Conservation (phyloP, 2,329 filamentous ascomycete species). For the Epicoccum nigrum region DNA sequence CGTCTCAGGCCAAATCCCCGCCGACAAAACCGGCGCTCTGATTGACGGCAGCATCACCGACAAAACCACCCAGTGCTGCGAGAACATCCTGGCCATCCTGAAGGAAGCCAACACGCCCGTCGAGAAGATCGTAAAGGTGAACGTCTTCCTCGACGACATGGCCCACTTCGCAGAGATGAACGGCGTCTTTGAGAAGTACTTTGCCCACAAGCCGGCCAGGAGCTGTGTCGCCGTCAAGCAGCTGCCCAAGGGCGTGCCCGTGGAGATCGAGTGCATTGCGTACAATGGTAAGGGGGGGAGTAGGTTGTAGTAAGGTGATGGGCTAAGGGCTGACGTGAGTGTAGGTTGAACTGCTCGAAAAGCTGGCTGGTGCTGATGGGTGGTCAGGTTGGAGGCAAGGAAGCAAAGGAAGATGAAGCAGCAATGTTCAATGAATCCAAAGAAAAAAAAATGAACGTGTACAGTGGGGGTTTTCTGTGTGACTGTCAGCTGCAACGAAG, state of each 20-base stretch:
- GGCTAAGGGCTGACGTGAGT: too few relatives aligned
- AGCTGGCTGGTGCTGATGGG: too few relatives aligned
- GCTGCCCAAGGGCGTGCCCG: constrained; percentile 81
- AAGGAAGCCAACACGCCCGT: constrained; percentile 80
- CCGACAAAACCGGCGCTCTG: constrained; percentile 65
- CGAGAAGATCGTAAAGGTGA: constrained; percentile 78
- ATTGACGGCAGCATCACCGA: constrained; percentile 70
- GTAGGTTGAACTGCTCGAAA: too few relatives aligned
- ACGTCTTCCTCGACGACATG: constrained; percentile 91
- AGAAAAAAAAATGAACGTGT: too few relatives aligned
- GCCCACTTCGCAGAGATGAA: constrained; percentile 87
- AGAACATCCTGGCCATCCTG: constrained; percentile 85
- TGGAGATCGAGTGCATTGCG: constrained; percentile 91
- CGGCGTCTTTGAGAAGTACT: constrained; percentile 81
- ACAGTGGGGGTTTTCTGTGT: too few relatives aligned
- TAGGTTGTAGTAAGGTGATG: constrained; percentile 29
- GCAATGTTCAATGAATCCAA: too few relatives aligned
- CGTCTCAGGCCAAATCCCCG: constrained; percentile 78
- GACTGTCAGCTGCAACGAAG: too few relatives aligned
- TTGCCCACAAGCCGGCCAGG: constrained; percentile 80
- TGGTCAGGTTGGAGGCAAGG: too few relatives aligned
- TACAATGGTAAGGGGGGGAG: constrained; percentile 46
- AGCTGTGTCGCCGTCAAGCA: constrained; percentile 91
- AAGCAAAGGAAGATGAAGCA: too few relatives aligned
- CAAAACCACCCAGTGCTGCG: constrained; percentile 72